Evolutionary conservation across 129 eudicot genomes (phyloP), one percentile per base, ranked within the genome.

Genomic region (Pulicaria dysenterica): DNA sequence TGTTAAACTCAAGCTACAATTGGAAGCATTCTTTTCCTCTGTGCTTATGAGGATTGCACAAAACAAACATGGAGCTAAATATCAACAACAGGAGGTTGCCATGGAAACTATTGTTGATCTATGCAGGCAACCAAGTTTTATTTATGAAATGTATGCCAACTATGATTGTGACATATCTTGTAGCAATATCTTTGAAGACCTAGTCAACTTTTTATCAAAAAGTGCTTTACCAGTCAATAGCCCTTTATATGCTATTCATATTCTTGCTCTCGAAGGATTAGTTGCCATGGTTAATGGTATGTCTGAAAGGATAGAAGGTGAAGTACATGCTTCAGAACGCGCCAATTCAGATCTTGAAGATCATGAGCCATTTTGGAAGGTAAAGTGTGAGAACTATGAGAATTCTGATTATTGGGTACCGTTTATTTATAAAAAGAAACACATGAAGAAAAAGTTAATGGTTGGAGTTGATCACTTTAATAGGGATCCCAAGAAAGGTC

Each of bases 31-130:
- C 53, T 73, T 86, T 58, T 77, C 91, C 37, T 44, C 79, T 19
- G 87, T 89, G 68, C 64, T 89, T 45, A 77, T 89, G 83, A 82
- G 87, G 64, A 71, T 84, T 34, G 85, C 89, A 6, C 87, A 84
- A 70, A 89, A 85, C 77, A 81, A 78, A 73, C 78, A 86, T 58
- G 91, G 89, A 47, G 89, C 82, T 65, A 86, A 86, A 16, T 89
- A 86, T 74, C 96, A 85, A n/a, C 91, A 69, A 77, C 91, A 86
- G 79, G 91, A 89, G 69, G 96, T 86, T 74, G 91, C 91, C 17
- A 86, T 89, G 96, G 96, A 89, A 75, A 81, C 91, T 42, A 82
- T 89, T 60, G 85, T 86, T 64, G 96, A 89, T 54, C 84, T 89
- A 43, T 89, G 91, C 64, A 77, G 91, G 79, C 96, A 89, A 72